Base-by-base conservation (phyloP, 768 basidiomycete species). In the Naganishia friedmannii region DNA sequence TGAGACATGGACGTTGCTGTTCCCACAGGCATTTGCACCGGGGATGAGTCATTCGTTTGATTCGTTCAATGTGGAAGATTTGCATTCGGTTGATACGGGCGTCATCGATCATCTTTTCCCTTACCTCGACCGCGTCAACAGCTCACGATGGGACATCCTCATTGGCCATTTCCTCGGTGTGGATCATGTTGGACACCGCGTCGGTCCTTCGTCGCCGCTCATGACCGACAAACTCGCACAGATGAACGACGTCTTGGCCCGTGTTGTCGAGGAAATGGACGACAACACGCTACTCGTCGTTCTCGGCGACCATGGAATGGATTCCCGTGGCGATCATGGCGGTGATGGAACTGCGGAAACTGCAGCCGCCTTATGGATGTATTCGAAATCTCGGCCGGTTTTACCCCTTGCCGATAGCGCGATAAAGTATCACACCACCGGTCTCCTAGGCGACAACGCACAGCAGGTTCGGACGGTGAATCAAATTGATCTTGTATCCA, bases 271-370 rank as follows among this genome's bases (percentile, higher is more conserved):
- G 0, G 73, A 84, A 19, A 78, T 96, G 69, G 76, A 81, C 58
- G 89, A 96, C 66, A 90, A 95, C 60, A 98, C 96, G 0, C 83
- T 99, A 0, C 85, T 99, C 6, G 87, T 99, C 67, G 85, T 99
- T 1, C 83, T 98, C 0, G 96, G 96, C 0, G 95, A 99, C 78
- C 96, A 98, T 76, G 96, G 96, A 0, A 98, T 99, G 96, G 93
- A 97, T 75, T 84, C 86, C 48, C 86, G 89, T 26, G 96, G 96
- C 1, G 94, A 99, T 75, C 95, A 98, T 74, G 96, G 96, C 0
- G 95, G 96, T 0, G 96, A 97, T 75, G 88, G 89, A 0, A 83
- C 84, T 4, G 85, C 89, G 32, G 95, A 99, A 77, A 92, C 92
- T 0, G 89, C 90, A 13, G 84, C 92, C 0, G 93, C 86, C 0